A percentile compares a stretch with the other conserved stretches of the same genome.
phyloP scores from a whole-genome alignment of 192 early-diverging fungal species.

The Coemansia sp. region DNA sequence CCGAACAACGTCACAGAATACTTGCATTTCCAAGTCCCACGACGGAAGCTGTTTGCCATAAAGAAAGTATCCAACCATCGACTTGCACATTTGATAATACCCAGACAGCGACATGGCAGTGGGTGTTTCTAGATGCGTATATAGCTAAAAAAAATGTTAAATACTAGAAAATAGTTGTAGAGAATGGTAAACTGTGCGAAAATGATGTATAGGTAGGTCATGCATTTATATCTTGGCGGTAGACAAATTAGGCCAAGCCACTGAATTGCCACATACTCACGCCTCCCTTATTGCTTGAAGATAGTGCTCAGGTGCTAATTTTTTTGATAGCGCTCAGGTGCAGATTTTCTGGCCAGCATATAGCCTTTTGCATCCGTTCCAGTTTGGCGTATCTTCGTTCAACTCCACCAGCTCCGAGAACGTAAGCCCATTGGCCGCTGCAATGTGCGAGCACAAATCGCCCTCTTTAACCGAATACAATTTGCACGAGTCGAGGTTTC shows the following conservation, averaged over 20 bases:
- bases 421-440: conserved; percentile 12
- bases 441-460: conserved; percentile 42
- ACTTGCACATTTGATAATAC: conserved; percentile 13
- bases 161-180: no score
- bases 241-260: no score
- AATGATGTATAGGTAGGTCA: no score
- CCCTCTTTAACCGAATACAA: conserved; percentile 36
- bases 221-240: no score
- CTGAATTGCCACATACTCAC: no score
- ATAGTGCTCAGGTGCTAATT: no score
- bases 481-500: conserved; percentile 9
- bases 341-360: conserved; percentile 33
- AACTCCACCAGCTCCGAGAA: conserved; percentile 16
- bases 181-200: no score
- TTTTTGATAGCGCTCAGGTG: not conserved
- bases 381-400: conserved; percentile 12
- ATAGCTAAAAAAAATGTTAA: not conserved
- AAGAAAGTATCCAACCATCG: conserved; percentile 8
- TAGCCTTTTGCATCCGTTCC: conserved; percentile 32
- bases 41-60: conserved; percentile 18
- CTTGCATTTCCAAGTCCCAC: conserved; percentile 30
- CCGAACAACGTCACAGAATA: conserved; percentile 18
- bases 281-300: no score
- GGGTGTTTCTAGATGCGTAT: not conserved
- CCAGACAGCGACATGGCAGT: not conserved